Evolutionary conservation across 1,284 basidiomycete species (phyloP).

Genomic region (Rhodotorula mucilaginosa): DNA sequence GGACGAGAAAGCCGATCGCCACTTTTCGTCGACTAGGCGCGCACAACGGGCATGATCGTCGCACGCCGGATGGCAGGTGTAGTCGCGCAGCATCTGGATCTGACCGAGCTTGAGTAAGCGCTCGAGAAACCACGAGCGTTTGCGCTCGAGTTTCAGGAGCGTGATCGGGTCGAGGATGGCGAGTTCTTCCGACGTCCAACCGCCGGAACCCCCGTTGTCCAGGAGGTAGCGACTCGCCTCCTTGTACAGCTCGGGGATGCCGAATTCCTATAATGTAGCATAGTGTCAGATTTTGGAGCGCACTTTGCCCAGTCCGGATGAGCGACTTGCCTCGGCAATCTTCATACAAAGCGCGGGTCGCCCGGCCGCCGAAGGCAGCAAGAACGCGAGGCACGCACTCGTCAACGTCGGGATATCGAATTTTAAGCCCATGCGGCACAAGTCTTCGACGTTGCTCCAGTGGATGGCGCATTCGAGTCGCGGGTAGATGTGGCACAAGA

Average conservation of each 20-base stretch:
- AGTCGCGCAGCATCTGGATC: slow-evolving; percentile 80
- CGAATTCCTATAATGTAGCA: background rate
- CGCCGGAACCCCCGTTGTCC: slow-evolving; percentile 58
- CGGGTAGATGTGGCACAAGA: slow-evolving; percentile 13
- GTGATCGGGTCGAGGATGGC: slow-evolving; percentile 65
- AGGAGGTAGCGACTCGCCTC: slow-evolving; percentile 85
- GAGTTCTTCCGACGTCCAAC: slow-evolving; percentile 66
- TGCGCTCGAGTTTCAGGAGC: slow-evolving; percentile 78
- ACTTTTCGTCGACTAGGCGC: slow-evolving; percentile 86
- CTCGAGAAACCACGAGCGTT: slow-evolving; percentile 89
- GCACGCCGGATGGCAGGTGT: slow-evolving; percentile 69
- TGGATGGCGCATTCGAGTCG: slow-evolving; percentile 84
- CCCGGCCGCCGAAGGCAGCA: slow-evolving; percentile 84
- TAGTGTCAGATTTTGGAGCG: background rate
- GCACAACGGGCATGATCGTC: slow-evolving; percentile 77
- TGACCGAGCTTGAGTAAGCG: slow-evolving; percentile 85
- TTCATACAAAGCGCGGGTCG: slow-evolving; percentile 84
- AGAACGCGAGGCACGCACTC: slow-evolving; percentile 74
- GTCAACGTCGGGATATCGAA: slow-evolving; percentile 77
- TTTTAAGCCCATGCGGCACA: slow-evolving; percentile 74
- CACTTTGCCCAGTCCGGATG: too few species aligned
- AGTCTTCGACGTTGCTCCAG: slow-evolving; percentile 86
- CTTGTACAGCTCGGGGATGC: slow-evolving; percentile 67
- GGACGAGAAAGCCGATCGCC: slow-evolving; percentile 72
- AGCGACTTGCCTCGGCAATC: slow-evolving; percentile 60